Conservation (phyloP, 106 monocot genomes). For the Alisma plantagoaquatica region DNA sequence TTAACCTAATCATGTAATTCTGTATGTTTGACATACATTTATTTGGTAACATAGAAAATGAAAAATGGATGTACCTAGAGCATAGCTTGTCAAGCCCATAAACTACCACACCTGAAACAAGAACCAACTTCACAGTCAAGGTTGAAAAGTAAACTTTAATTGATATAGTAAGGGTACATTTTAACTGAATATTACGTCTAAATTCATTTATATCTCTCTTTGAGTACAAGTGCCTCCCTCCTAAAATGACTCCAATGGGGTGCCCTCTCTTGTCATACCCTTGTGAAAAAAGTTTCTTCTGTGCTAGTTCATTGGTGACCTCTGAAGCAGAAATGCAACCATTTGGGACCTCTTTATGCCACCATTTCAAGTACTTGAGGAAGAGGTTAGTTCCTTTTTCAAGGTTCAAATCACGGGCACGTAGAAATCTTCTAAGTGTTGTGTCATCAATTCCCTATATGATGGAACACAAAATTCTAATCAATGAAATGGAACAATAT, state of each 20-base stretch:
- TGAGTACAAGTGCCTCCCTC: conserved; percentile 31
- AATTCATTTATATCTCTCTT: conserved; percentile 38
- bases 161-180: neutral
- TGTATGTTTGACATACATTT: too few species aligned
- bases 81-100: conserved; percentile 57
- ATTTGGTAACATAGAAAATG: too few species aligned
- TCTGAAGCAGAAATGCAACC: conserved; percentile 50
- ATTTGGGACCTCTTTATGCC: conserved; percentile 22
- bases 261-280: conserved; percentile 39
- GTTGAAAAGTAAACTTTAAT: neutral
- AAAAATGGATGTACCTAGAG: conserved; percentile 27
- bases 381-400: conserved; percentile 36
- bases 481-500: too few species aligned
- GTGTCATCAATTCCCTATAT: conserved; percentile 54
- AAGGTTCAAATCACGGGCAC: conserved; percentile 51
- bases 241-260: conserved; percentile 30
- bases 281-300: conserved; percentile 39
- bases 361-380: conserved; percentile 53
- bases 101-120: conserved; percentile 35
- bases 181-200: conserved; percentile 26
- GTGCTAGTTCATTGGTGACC: conserved; percentile 36
- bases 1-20: too few species aligned
- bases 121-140: neutral
- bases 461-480: neutral
- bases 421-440: conserved; percentile 49